phyloP scores from a whole-genome alignment of 2,329 filamentous ascomycete species.

The Botrytis fabae region DNA sequence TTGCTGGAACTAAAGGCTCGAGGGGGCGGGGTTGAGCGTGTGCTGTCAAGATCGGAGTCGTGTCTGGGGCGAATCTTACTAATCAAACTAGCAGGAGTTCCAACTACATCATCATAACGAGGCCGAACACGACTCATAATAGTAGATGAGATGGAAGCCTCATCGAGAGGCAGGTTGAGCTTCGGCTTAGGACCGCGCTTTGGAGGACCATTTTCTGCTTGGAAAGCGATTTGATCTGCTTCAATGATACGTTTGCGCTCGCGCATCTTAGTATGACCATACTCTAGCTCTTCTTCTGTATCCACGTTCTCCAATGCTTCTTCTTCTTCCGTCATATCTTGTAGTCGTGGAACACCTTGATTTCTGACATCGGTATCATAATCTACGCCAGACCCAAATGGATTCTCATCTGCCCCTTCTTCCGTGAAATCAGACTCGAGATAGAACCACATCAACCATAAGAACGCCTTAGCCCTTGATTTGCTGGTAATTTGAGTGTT shows the following conservation, averaged over 20 bases:
- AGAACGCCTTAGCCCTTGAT: slow-evolving; percentile 82
- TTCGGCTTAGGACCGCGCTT: slow-evolving; percentile 52
- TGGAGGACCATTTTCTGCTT: slow-evolving; percentile 48
- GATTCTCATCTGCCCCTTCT: slow-evolving; percentile 85
- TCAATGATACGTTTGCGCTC: slow-evolving; percentile 74
- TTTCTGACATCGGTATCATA: slow-evolving; percentile 65
- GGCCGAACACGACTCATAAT: slow-evolving; percentile 62
- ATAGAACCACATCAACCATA: slow-evolving; percentile 99
- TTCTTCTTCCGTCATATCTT: slow-evolving; percentile 64
- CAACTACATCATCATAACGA: slow-evolving; percentile 51
- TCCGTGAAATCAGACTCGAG: slow-evolving; percentile 92
- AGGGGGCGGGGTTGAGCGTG: slow-evolving; percentile 54
- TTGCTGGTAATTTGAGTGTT: slow-evolving; percentile 76
- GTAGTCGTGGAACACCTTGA: slow-evolving; percentile 68
- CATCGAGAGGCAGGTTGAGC: slow-evolving; percentile 42
- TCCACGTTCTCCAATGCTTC: slow-evolving; percentile 73
- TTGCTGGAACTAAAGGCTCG: slow-evolving; percentile 40
- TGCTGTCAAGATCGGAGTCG: slow-evolving; percentile 55
- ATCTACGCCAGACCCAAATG: slow-evolving; percentile 74
- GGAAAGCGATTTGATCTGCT: slow-evolving; percentile 60
- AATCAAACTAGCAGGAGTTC: slow-evolving; percentile 51
- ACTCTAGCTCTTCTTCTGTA: slow-evolving; percentile 65
- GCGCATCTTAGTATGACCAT: slow-evolving; percentile 71
- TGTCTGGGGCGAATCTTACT: slow-evolving; percentile 65
- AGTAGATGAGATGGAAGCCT: slow-evolving; percentile 45